phyloP scores from a whole-genome alignment of 2,329 filamentous ascomycete species.

The Trichoderma sp. region DNA sequence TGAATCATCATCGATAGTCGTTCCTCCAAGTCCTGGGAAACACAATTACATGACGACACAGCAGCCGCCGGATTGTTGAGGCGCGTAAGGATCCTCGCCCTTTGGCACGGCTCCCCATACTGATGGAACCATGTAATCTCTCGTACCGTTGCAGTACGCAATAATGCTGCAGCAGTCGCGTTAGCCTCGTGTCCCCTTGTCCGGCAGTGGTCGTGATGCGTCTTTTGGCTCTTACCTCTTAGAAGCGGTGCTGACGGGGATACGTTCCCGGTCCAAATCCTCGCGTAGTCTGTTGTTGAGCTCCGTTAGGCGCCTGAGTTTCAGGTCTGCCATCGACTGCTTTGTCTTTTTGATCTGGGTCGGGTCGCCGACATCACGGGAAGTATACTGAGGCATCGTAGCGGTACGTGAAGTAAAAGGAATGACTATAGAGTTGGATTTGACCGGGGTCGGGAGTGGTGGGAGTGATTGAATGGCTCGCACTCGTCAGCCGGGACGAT shows the following conservation, averaged over 20 bases:
- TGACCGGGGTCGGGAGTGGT: slow-evolving; percentile 22
- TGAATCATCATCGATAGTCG: slow-evolving; percentile 29
- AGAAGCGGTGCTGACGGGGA: slow-evolving; percentile 91
- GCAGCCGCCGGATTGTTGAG: slow-evolving; percentile 88
- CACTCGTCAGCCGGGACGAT: slow-evolving; percentile 15
- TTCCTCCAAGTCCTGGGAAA: slow-evolving; percentile 6
- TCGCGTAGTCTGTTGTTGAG: slow-evolving; percentile 94
- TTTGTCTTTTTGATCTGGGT: slow-evolving; percentile 84
- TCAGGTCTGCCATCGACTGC: slow-evolving; percentile 98
- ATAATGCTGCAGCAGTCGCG: slow-evolving; percentile 68
- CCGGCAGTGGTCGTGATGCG: background rate
- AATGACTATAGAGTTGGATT: slow-evolving; percentile 13
- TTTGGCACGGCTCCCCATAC: slow-evolving; percentile 94
- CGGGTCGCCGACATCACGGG: slow-evolving; percentile 64
- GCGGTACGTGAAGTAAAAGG: slow-evolving; percentile 19
- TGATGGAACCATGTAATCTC: slow-evolving; percentile 98
- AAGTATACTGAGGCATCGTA: slow-evolving; percentile 65
- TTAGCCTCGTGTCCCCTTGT: background rate
- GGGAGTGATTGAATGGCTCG: background rate
- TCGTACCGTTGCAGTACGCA: slow-evolving; percentile 94
- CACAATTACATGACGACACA: slow-evolving; percentile 81
- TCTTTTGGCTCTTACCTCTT: slow-evolving; percentile 61
- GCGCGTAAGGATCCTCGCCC: slow-evolving; percentile 96
- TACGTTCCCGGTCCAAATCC: slow-evolving; percentile 90
- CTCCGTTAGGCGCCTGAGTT: slow-evolving; percentile 92